A percentile compares a stretch with the other conserved stretches of the same genome.
These are phyloP conservation scores for Cicer chorassanicum DNA, from an alignment of 306 rosid species.

Conservation along the genomic window DNA sequence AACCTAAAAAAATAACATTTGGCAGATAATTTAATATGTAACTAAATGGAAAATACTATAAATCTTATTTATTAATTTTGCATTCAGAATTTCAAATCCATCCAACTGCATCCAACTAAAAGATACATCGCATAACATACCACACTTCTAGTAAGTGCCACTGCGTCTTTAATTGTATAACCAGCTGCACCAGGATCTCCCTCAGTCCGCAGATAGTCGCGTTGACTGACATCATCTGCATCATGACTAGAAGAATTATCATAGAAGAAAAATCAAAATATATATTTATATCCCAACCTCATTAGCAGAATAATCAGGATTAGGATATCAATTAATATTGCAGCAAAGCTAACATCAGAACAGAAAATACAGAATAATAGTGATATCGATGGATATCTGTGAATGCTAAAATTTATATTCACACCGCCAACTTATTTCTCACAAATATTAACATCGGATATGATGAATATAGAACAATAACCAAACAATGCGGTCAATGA, in stretches of 20 bases:
- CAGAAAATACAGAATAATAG: background rate
- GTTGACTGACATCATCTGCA: slow-evolving; percentile 61
- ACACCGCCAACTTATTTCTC: background rate
- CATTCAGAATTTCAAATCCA: slow-evolving; percentile 31
- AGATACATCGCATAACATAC: slow-evolving; percentile 51
- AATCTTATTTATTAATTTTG: slow-evolving; percentile 21
- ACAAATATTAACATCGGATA: slow-evolving; percentile 19
- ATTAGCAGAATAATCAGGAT: slow-evolving; percentile 37
- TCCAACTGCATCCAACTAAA: slow-evolving; percentile 42
- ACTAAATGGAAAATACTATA: slow-evolving; percentile 3
- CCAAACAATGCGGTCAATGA: slow-evolving; percentile 20
- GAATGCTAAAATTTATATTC: slow-evolving; percentile 2
- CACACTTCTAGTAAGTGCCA: slow-evolving; percentile 86
- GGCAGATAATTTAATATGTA: slow-evolving; percentile 21
- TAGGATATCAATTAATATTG: slow-evolving; percentile 23
- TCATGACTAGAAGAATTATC: slow-evolving; percentile 37
- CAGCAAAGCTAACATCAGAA: slow-evolving; percentile 26
- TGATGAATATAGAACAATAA: slow-evolving; percentile 33
- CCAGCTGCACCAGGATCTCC: slow-evolving; percentile 94
- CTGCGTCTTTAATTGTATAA: slow-evolving; percentile 91
- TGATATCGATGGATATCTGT: slow-evolving; percentile 7
- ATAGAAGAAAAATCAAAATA: slow-evolving; percentile 32
- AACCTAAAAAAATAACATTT: slow-evolving; percentile 56
- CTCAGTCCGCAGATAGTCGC: slow-evolving; percentile 87
- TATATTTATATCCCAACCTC: background rate